Base-by-base conservation (phyloP, 1,139 yeast species). In the Candida sojae region DNA sequence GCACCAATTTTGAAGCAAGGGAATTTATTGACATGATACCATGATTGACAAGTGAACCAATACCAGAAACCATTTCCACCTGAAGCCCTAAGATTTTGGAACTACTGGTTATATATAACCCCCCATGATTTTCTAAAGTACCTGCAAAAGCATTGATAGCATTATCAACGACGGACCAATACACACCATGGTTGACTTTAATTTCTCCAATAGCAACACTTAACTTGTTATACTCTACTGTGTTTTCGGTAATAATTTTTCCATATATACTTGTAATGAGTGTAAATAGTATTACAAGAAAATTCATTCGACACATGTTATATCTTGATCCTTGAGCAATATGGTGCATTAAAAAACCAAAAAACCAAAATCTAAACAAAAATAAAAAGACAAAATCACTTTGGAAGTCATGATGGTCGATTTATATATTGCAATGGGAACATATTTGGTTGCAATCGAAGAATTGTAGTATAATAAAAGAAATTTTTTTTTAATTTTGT, bases 131-230 rank as follows among this genome's bases (percentile, higher is more conserved):
- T 11, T n/a, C 32, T 3, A 38, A 7, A 10, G 13, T 26, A 12
- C 41, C 41, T 5, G n/a, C 32, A 28, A 38, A 38, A n/a, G 9
- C 32, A 28, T n/a, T 6, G 23, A 28, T 10, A 11, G 11, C 6
- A n/a, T 38, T 38, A 26, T 38, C 41, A 38, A 38, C 21, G 13
- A 38, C 28, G 11, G 41, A 38, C 41, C 41, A 38, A 12, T 38
- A 38, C 7, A 4, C 17, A 26, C 21, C 41, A 8, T 28, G 23
- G 21, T n/a, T 3, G 5, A 38, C 28, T 9, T 26, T 7, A 29
- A n/a, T 25, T 6, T 26, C 25, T 28, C 32, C 31, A 3, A 23
- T 13, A n/a, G n/a, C n/a, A 9, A 38, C 4, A 12, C 11, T 12
- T 11, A 38, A 12, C 8, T n/a, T 29, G 5, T 13, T 7, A 13